phyloP scores from a whole-genome alignment of 2,329 filamentous ascomycete genomes.

The Colletotrichum eleusines region DNA sequence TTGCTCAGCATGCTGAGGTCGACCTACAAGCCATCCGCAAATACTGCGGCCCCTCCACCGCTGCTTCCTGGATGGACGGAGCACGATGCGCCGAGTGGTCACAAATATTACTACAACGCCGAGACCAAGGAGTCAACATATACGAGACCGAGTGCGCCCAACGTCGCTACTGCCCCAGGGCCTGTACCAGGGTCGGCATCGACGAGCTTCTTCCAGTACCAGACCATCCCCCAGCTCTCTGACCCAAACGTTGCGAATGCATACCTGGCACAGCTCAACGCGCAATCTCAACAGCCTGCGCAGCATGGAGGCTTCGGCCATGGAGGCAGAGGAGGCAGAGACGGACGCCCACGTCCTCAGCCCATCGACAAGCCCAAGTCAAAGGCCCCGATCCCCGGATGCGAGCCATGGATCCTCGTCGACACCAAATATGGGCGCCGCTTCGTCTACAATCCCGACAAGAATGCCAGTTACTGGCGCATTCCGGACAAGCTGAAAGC shows the following conservation, averaged over 20 bases:
- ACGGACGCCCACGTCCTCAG: conserved; percentile 71
- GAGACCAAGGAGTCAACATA: conserved; percentile 90
- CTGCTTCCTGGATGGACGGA: conserved; percentile 90
- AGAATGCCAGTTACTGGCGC: conserved; percentile 93
- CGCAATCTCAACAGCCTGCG: conserved; percentile 53
- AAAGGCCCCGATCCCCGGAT: conserved; percentile 82
- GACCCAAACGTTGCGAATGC: conserved; percentile 70
- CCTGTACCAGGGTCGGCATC: conserved; percentile 43
- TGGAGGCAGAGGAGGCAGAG: conserved; percentile 65
- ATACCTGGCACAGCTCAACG: conserved; percentile 68
- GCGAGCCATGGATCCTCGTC: conserved; percentile 91
- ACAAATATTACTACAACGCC: conserved; percentile 89
- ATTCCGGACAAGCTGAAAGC: conserved; percentile 89
- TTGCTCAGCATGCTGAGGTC: conserved; percentile 74
- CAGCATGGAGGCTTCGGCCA: conserved; percentile 57
- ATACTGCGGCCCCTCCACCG: conserved; percentile 60
- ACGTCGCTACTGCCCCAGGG: conserved; percentile 31
- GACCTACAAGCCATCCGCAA: conserved; percentile 74
- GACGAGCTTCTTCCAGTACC: conserved; percentile 57
- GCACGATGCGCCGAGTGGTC: conserved; percentile 88
- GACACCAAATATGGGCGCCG: conserved; percentile 89
- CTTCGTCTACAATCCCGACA: conserved; percentile 90
- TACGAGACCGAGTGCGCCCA: conserved; percentile 71
- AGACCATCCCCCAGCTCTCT: conserved; percentile 59
- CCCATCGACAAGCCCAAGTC: conserved; percentile 84